Evolutionary conservation across 2,329 filamentous ascomycete genomes (phyloP).

Genomic region (Plenodomus lindquistii): DNA sequence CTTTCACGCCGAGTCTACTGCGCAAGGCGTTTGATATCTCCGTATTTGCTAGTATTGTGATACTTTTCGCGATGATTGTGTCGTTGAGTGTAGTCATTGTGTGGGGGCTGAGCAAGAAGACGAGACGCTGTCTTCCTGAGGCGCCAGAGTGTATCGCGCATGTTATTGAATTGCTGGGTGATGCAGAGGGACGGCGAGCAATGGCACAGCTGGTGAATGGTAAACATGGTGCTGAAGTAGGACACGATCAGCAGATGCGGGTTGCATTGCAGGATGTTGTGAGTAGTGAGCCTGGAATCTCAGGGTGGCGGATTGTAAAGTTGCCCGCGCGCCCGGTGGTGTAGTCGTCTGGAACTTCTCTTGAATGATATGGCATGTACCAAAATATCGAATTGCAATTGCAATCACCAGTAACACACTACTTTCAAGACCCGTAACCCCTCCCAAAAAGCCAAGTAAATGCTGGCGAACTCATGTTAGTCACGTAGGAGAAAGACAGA

Average conservation of each 20-base stretch:
- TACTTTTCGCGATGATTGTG: slow-evolving; percentile 4
- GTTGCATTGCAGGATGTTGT: neutral
- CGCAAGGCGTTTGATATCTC: slow-evolving; percentile 3
- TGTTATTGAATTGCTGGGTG: neutral
- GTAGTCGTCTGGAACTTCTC: no score
- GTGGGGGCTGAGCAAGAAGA: slow-evolving; percentile 1
- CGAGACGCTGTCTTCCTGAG: neutral
- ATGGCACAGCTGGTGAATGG: neutral
- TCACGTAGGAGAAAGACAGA: no score
- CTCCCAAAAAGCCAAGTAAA: no score
- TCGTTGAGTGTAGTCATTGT: neutral
- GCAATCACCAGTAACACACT: no score
- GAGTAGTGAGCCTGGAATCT: neutral
- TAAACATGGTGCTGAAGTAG: neutral
- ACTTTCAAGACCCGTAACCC: no score
- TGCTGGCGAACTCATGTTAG: no score
- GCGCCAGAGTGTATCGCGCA: neutral
- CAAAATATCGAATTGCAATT: neutral
- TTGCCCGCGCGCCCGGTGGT: neutral
- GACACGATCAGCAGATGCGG: neutral
- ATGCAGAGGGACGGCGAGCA: neutral
- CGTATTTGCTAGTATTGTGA: slow-evolving; percentile 5
- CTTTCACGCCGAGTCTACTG: slow-evolving; percentile 1
- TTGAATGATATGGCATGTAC: neutral
- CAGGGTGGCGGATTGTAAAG: neutral